Conservation (phyloP, 441 rosid species). For the Omphalea diandra region DNA sequence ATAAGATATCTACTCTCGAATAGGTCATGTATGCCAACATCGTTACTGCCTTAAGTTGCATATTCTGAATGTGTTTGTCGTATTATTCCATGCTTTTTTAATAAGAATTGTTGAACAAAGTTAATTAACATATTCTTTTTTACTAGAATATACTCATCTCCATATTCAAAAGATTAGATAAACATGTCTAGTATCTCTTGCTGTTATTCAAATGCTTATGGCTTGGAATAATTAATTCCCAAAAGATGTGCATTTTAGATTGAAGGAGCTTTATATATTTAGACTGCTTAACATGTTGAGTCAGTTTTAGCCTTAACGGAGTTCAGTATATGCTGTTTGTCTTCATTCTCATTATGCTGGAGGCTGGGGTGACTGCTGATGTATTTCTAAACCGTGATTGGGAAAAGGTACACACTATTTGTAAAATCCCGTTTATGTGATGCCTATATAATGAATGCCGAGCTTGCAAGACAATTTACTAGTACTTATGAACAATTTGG, state of each 20-base stretch:
- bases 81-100: background rate
- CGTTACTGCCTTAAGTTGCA: background rate
- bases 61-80: background rate
- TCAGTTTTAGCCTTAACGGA: slow-evolving; percentile 29
- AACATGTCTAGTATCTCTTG: background rate
- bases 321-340: slow-evolving; percentile 74
- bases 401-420: slow-evolving; percentile 61
- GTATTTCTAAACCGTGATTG: slow-evolving; percentile 71
- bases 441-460: background rate
- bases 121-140: too few species aligned
- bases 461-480: slow-evolving; percentile 1
- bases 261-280: background rate
- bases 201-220: background rate
- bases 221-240: background rate
- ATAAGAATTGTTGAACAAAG: too few species aligned
- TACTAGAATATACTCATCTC: too few species aligned
- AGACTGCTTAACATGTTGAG: background rate
- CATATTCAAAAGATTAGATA: too few species aligned
- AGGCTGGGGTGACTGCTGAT: slow-evolving; percentile 77
- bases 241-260: background rate
- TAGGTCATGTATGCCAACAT: background rate
- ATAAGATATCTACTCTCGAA: too few species aligned
- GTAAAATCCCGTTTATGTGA: too few species aligned
- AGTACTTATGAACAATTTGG: slow-evolving; percentile 6
- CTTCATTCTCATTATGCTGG: slow-evolving; percentile 63